Percentiles rank a stretch among this genome's conserved stretches.
phyloP scores from a whole-genome alignment of 345 rosid genomes.

The Boechera retrofracta region DNA sequence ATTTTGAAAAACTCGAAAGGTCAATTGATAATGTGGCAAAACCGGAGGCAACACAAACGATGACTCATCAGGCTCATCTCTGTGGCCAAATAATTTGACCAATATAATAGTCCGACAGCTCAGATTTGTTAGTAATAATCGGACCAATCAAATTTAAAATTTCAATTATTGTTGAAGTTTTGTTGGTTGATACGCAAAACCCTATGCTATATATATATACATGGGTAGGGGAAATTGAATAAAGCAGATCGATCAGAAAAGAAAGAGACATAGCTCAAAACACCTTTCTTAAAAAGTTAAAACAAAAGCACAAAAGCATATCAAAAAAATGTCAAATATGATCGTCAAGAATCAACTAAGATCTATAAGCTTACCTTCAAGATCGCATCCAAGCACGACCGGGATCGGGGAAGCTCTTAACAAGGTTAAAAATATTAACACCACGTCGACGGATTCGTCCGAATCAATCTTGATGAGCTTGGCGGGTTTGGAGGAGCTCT shows the following conservation, averaged over 20 bases:
- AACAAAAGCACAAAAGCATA: neutral
- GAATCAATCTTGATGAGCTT: constrained; percentile 49
- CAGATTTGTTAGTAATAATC: constrained; percentile 36
- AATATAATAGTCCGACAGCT: constrained; percentile 50
- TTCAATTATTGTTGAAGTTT: constrained; percentile 43
- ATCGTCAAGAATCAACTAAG: constrained; percentile 51
- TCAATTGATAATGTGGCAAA: constrained; percentile 55
- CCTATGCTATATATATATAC: constrained; percentile 31
- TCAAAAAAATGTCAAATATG: constrained; percentile 41
- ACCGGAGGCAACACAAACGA: constrained; percentile 50
- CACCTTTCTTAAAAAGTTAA: neutral
- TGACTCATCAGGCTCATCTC: constrained; percentile 49
- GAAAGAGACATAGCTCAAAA: constrained; percentile 19
- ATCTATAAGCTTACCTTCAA: constrained; percentile 79
- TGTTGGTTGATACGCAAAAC: constrained; percentile 46
- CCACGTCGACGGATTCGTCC: constrained; percentile 42
- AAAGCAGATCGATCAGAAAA: constrained; percentile 23
- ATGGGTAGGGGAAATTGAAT: constrained; percentile 17
- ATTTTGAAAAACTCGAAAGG: constrained; percentile 18
- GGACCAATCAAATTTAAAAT: constrained; percentile 39
- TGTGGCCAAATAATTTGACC: constrained; percentile 43
- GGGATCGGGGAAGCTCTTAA: constrained; percentile 56
- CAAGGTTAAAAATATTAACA: constrained; percentile 52
- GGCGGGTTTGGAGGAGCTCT: constrained; percentile 56
- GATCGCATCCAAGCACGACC: constrained; percentile 66